Evolutionary conservation across 352 stramenopile species (phyloP), one percentile per base, ranked within the genome.

Genomic region (Globisporangium parvum): DNA sequence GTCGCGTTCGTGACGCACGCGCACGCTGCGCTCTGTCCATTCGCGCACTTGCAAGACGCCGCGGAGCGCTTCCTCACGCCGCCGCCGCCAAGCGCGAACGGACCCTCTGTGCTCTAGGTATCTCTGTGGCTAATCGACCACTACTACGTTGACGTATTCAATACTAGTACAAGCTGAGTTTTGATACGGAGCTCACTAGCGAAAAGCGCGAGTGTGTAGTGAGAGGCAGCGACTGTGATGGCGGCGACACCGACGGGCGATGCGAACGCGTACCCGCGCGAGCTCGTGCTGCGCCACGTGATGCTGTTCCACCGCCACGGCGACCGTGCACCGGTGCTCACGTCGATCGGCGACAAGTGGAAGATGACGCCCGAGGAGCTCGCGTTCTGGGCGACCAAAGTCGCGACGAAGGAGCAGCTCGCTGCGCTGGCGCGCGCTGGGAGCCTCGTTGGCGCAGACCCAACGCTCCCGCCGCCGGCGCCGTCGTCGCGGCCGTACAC

Each of bases 241-340:
- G 11, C 9, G 26, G 5, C 26, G 26, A 28, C 26, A 28, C 26
- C 26, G 5, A 28, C 26, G 26, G 26, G 6, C 31, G 31, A 37
- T 28, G 26, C 26, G 26, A 14, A 26, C 20, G 9, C 18, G 41
- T 24, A 47, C 41, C 28, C 55, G 23, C 56, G 55, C 58, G 63
- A 74, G 45, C 65, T 92, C 33, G 55, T 65, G 50, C 61, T 92
- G 55, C 70, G 69, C 41, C 81, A 94, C 59, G 84, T 88, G 57
- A 64, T 94, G 51, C 65, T 91, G 31, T 87, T 91, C 62, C 81
- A 92, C 53, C 84, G 84, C 53, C 84, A 92, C 52, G 84, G 84
- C 51, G 84, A 94, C 60, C 80, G 84, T 47, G 77, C 81, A 52
- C 84, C 84, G 6, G 74, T 94, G 53, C 69, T 91, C 39, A 78